Evolutionary conservation across 2,329 filamentous ascomycete genomes (phyloP), one percentile per base, ranked within the genome.

Genomic region (Dothideomycetidae sp.): DNA sequence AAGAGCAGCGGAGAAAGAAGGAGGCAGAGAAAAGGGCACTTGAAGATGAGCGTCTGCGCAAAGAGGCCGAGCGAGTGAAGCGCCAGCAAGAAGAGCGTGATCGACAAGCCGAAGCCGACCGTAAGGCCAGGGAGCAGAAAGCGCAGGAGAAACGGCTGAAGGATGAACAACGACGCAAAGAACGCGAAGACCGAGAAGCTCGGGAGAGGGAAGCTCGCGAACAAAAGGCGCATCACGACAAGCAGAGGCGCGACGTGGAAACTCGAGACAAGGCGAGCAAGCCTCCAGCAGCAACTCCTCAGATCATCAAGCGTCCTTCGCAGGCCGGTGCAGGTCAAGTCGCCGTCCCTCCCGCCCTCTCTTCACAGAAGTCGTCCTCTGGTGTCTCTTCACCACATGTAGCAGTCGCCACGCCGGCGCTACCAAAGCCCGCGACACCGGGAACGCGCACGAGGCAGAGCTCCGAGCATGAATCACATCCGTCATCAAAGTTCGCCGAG

Each of bases 1-100:
- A 98, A 53, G 88, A 96, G 61, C 88, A 86, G 58, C 75, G 83
- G 32, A 84, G 77, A 63, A 93, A 92, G 62, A 83, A 79, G 51
- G 90, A 98, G 53, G 81, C 82, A 3, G 83, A 92, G 58, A 84
- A 78, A 57, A 92, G 82, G 57, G 81, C 81, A 17, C 83, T 84
- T 46, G 90, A 96, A 52, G 88, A 94, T 51, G 86, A 93, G 50
- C 78, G 78, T 36, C 64, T 78, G 41, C 73, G 77, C 39, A 93
- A 85, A 56, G 88, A 96, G 54, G 78, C 79, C 3, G 88, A 96
- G 50, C 81, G 80, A 52, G 73, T 78, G 54, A 78, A 77, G 44
- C 75, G 81, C 33, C 64, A 80, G 39, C 78, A 84, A 51, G 85
- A 94, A 53, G 84, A 92, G 55, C 76, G 82, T 46, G 84, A 93